Base-by-base conservation (phyloP, 2,329 filamentous ascomycete species). In the Aspergillus pseudonomiae region DNA sequence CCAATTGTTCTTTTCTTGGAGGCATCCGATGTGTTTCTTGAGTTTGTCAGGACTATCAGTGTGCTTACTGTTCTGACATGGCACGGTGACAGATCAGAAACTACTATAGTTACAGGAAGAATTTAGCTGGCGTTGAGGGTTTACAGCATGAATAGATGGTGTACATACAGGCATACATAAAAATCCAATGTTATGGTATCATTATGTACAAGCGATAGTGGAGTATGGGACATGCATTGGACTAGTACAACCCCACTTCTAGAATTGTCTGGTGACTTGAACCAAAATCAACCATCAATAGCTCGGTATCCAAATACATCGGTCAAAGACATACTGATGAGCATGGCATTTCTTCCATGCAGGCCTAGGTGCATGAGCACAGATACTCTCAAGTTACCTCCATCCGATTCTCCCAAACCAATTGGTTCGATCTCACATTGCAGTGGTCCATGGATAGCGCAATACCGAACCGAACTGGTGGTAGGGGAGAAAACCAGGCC, bases 1-100 rank as follows among this genome's bases (percentile, higher is more conserved):
- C 75, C 75, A 67, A 46, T 64, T 63, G 57, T 63, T 63, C 50
- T 34, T 55, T 62, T 57, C 26, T 64, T 62, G 52, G 55, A 62
- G 24, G 34, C 32, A 45, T 61, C n/a, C 60, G 24, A 24, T 61
- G n/a, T 63, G 43, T 60, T 61, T 41, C 60, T 43, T 62, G 39
- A 11, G 45, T 54, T 55, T 34, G 50, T 34, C 48, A 32, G 21
- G 50, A 21, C 19, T 30, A 26, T 59, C 28, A 46, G 4, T 54
- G 30, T 24, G n/a, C 30, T 21, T 21, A 34, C 24, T 54, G 30
- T 30, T 50, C 46, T 19, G 26, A 48, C 14, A 46, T 30, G 50
- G 50, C 48, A 19, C 16, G 14, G 30, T 48, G 26, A 30, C 46
- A 50, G 26, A 28, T 26, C 14, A 19, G n/a, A 19, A 32, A 52